Base-by-base conservation (phyloP, 139 green algal species). In the Nannochloris sp. region DNA sequence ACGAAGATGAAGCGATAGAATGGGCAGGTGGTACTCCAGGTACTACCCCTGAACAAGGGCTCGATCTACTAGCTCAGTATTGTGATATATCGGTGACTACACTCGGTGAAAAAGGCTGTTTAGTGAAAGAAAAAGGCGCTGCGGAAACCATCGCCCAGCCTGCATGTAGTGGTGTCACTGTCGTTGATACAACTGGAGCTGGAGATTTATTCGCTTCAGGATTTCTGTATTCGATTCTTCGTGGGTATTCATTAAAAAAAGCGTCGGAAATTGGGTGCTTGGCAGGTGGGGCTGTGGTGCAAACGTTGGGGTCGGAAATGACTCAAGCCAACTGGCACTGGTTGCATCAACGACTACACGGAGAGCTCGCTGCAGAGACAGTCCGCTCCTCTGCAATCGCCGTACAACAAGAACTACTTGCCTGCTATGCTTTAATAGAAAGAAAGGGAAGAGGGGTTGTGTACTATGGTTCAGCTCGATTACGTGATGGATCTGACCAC, bases 151-250 rank as follows among this genome's bases (percentile, higher is more conserved):
- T 76, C 1, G 46, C 39, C 29, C 58, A 77, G 73, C 73, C 76
- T 6, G 81, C 81, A 39, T 70, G 64, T 48, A 51, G 54, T 3
- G 72, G 74, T 2, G 65, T 88, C 14, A 71, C 61, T 23, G 76
- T 83, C 10, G 62, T 80, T 14, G 84, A 90, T 59, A 77, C 75
- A 8, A 90, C 83, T 9, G 84, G 84, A 4, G 84, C 84, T 0
- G 83, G 83, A 0, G 83, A 90, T 62, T 54, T 81, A 31, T 90
- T 90, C 73, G 74, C 80, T 15, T 63, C 70, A 1, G 83, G 83
- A 3, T 89, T 90, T 71, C 37, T 88, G 36, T 19, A 24, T 35
- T 35, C 47, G 33, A 14, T 25, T 19, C 29, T 60, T 24, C 56
- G 65, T 13, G 68, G 63, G 14, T 64, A 55, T 24, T 32, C 65